These are phyloP conservation scores for Gastrolobium bilobum DNA, from an alignment of 306 rosid species.

Conservation along the genomic window DNA sequence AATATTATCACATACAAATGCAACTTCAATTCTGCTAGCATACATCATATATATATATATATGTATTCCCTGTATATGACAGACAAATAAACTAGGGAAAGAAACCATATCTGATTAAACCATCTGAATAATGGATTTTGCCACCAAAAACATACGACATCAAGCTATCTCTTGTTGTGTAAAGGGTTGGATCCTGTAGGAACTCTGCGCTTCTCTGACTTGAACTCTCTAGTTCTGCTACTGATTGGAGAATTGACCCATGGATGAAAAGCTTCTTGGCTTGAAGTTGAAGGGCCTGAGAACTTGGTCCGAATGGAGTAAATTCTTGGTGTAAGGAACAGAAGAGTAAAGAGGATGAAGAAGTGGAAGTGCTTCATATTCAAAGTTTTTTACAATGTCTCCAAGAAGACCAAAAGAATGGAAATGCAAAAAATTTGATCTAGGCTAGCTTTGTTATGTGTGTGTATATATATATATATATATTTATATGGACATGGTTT, in stretches of 20 bases:
- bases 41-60: slow-evolving; percentile 24
- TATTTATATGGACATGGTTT: slow-evolving; percentile 55
- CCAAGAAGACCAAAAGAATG: slow-evolving; percentile 17
- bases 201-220: slow-evolving; percentile 74
- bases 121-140: slow-evolving; percentile 35
- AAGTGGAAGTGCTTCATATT: slow-evolving; percentile 66
- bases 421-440: slow-evolving; percentile 33
- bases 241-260: slow-evolving; percentile 46
- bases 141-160: slow-evolving; percentile 46
- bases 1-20: slow-evolving; percentile 40
- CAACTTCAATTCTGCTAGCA: slow-evolving; percentile 46
- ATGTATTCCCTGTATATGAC: slow-evolving; percentile 43
- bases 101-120: slow-evolving; percentile 25
- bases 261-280: slow-evolving; percentile 52
- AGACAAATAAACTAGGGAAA: slow-evolving; percentile 39
- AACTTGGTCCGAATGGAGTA: slow-evolving; percentile 52
- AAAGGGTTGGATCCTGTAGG: slow-evolving; percentile 97
- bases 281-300: slow-evolving; percentile 57
- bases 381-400: not conserved
- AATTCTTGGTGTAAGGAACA: slow-evolving; percentile 59
- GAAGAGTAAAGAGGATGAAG: slow-evolving; percentile 49
- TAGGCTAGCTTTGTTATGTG: slow-evolving; percentile 28
- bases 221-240: slow-evolving; percentile 50
- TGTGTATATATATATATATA: slow-evolving; percentile 33
- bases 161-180: slow-evolving; percentile 84